These are phyloP conservation scores for Leptodontidium sp. DNA, from an alignment of 2,329 filamentous ascomycete genomes.

Conservation along the genomic window DNA sequence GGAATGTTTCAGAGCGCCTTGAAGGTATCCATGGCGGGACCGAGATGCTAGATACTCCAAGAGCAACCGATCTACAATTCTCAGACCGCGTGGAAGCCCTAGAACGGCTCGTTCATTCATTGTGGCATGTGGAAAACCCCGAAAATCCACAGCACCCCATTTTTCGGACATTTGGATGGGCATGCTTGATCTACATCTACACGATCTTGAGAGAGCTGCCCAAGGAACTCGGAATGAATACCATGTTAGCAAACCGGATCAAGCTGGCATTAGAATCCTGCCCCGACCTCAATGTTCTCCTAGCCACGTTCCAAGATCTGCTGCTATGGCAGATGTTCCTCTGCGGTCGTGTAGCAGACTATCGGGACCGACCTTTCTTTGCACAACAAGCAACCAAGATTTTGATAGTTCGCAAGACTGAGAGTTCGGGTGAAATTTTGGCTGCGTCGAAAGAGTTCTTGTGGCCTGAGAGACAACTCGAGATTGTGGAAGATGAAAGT, in stretches of 20 bases:
- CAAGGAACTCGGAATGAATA: slow-evolving; percentile 34
- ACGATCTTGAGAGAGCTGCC: slow-evolving; percentile 34
- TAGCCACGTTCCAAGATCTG: slow-evolving; percentile 40
- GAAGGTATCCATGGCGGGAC: slow-evolving; percentile 30
- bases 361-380: slow-evolving; percentile 35
- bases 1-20: slow-evolving; percentile 32
- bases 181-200: slow-evolving; percentile 40
- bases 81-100: slow-evolving; percentile 39
- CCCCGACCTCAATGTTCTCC: slow-evolving; percentile 36
- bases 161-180: slow-evolving; percentile 37
- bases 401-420: slow-evolving; percentile 32
- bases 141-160: slow-evolving; percentile 31
- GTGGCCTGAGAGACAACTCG: slow-evolving; percentile 35
- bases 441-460: slow-evolving; percentile 31
- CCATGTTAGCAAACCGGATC: slow-evolving; percentile 34
- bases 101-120: slow-evolving; percentile 34
- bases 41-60: slow-evolving; percentile 27
- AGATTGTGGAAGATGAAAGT: slow-evolving; percentile 6
- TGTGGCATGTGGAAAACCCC: slow-evolving; percentile 36
- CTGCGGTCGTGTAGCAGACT: slow-evolving; percentile 36
- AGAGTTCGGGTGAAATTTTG: slow-evolving; percentile 31
- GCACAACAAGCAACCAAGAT: slow-evolving; percentile 36
- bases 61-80: slow-evolving; percentile 33
- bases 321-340: slow-evolving; percentile 40
- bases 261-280: slow-evolving; percentile 31